Base-by-base conservation (phyloP, 257 asterid species). In the Penstemon newberryi region DNA sequence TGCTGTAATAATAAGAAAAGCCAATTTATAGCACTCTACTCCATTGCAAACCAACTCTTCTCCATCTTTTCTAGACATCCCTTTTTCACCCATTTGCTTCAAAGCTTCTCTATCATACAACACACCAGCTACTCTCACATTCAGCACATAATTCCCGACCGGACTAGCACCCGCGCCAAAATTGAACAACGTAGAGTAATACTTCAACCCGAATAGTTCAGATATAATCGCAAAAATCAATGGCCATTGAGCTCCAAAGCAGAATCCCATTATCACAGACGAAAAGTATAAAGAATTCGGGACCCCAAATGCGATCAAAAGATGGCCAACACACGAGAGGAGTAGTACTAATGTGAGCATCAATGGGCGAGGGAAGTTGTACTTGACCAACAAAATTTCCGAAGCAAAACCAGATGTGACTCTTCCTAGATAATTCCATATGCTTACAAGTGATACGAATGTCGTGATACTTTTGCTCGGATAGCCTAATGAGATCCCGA, bases 81-180 rank as follows among this genome's bases (percentile, higher is more conserved):
- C 87, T 10, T 77, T 75, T 1, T 66, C 82, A 5, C 66, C 78
- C 78, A 80, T 50, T 74, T 85, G 87, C 62, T 71, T 82, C 73
- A 45, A 3, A 6, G 84, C 90, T 65, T 51, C 84, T 67, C 50
- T 82, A 37, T 85, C 90, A 64, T 85, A 85, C n/a, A 82, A 69
- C 70, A 73, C 70, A 7, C 90, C 87, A 0, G 90, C 79, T 9
- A 85, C 71, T 40, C 72, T 56, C 40, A 85, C 90, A 46, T 85
- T 85, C 1, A 85, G 80, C 36, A 85, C 70, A 60, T 85, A 85
- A 13, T 75, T 81, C 13, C 90, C 90, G 2, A 85, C 66, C 0
- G 90, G 90, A 7, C 87, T 84, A 6, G 90, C 90, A 11, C 85
- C 90, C 9, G 75, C 90, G 5, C 90, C 90, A 8, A 80, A 73